phyloP scores from a whole-genome alignment of 1,284 basidiomycete genomes.

The Fomitiporia mediterranea region DNA sequence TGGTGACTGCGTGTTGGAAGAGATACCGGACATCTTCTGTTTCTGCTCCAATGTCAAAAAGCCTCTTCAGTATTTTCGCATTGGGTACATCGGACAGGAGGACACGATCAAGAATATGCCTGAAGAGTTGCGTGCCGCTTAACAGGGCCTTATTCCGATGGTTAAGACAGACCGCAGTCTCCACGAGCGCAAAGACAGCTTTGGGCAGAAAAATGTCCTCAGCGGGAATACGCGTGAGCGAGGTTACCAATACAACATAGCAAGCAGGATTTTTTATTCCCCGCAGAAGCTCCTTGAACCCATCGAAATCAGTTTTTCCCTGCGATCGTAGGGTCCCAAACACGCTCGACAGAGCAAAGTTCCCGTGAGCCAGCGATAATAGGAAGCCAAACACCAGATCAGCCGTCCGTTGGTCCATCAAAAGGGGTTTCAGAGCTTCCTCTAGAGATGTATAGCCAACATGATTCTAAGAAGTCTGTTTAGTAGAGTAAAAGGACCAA shows the following conservation, averaged over 20 bases:
- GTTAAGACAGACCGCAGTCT: background rate
- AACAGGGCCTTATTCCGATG: conserved; percentile 17
- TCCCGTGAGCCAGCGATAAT: conserved; percentile 55
- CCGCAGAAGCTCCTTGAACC: conserved; percentile 27
- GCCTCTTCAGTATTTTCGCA: conserved; percentile 53
- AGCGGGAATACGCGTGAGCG: background rate
- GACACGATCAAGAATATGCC: conserved; percentile 30
- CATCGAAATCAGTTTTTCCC: conserved; percentile 30
- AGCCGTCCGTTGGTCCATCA: conserved; percentile 42
- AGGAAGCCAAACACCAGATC: conserved; percentile 58
- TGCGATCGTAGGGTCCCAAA: conserved; percentile 40
- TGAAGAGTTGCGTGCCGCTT: conserved; percentile 7
- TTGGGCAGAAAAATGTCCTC: background rate
- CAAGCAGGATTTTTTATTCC: conserved; percentile 31
- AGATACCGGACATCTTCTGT: conserved; percentile 54
- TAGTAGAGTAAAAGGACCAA: conserved; percentile 6
- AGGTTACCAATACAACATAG: conserved; percentile 24
- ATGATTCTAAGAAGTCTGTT: conserved; percentile 39
- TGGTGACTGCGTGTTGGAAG: conserved; percentile 49
- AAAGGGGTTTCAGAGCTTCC: conserved; percentile 48
- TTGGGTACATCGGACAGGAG: conserved; percentile 21
- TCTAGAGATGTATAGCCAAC: conserved; percentile 63
- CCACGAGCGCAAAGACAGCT: conserved; percentile 3
- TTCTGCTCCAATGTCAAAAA: conserved; percentile 68
- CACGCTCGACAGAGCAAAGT: conserved; percentile 51